A percentile compares a stretch with the other conserved stretches of the same genome.
Evolutionary conservation across 176 grass and related monocot species (phyloP).

Genomic region (Areca catechu): DNA sequence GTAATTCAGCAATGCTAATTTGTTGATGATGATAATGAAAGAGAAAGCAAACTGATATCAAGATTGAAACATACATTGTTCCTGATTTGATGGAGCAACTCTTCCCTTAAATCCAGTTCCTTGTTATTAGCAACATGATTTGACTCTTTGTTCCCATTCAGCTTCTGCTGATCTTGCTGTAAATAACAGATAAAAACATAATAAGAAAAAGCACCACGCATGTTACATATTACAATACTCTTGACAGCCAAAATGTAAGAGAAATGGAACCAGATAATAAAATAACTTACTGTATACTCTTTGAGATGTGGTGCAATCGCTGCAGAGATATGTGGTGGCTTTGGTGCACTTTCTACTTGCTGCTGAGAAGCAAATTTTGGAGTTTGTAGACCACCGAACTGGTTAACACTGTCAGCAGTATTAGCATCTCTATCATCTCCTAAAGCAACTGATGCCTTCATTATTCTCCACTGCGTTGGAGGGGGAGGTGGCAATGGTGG

Average conservation of each 20-base stretch:
- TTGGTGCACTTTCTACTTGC: constrained; percentile 19
- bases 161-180: constrained; percentile 38
- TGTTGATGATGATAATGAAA: constrained; percentile 4
- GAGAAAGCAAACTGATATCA: constrained; percentile 6
- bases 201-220: too few relatives aligned
- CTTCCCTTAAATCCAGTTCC: constrained; percentile 37
- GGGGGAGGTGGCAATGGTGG: constrained; percentile 83
- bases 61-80: constrained; percentile 55
- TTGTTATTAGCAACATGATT: constrained; percentile 23
- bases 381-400: constrained; percentile 23
- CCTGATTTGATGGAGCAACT: constrained; percentile 71
- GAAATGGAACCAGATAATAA: neutral
- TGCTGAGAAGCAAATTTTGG: constrained; percentile 15
- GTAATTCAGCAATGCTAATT: constrained; percentile 8
- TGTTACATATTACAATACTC: too few relatives aligned
- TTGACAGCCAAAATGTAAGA: too few relatives aligned
- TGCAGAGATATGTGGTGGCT: constrained; percentile 15
- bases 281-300: constrained; percentile 27
- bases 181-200: constrained; percentile 8
- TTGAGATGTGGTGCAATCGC: constrained; percentile 14
- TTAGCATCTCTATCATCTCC: constrained; percentile 28
- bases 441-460: constrained; percentile 29
- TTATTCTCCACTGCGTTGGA: constrained; percentile 86
- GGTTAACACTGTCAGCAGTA: constrained; percentile 14
- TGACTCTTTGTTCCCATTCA: constrained; percentile 17